Conservation (phyloP, 2,329 filamentous ascomycete species). For the Monilinia vaccinii-corymbosi region DNA sequence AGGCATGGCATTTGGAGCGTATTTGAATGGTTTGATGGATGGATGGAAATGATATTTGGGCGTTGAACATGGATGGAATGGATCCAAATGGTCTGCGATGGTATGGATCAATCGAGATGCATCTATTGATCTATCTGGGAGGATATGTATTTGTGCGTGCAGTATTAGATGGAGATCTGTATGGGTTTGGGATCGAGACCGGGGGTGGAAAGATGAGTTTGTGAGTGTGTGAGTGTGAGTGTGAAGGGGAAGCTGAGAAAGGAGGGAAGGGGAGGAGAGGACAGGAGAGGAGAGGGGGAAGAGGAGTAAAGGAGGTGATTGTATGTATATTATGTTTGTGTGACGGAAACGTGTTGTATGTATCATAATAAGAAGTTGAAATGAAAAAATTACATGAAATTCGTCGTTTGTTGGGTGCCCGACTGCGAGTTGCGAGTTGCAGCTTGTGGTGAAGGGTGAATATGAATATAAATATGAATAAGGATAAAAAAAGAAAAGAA, state of each 20-base stretch:
- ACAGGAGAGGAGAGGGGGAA: no score
- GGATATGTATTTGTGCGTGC: not conserved
- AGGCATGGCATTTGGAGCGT: not conserved
- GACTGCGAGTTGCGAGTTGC: no score
- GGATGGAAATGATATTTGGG: not conserved
- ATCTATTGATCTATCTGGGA: not conserved
- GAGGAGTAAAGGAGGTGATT: not conserved
- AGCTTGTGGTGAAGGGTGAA: no score
- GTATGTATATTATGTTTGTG: not conserved
- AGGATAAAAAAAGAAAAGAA: no score
- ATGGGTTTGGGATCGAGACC: not conserved
- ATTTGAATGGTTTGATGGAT: not conserved
- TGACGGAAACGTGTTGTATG: not conserved
- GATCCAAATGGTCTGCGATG: not conserved
- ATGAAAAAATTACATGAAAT: no score
- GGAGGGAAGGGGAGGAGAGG: not conserved
- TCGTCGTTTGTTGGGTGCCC: no score
- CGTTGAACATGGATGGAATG: not conserved
- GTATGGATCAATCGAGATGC: not conserved
- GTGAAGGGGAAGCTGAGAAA: not conserved
- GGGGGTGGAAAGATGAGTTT: not conserved
- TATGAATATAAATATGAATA: no score
- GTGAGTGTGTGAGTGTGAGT: not conserved
- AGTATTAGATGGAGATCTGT: not conserved
- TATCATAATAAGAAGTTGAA: not conserved